phyloP scores from a whole-genome alignment of 208 protist genomes.

The Trypanosoma platydactyli region DNA sequence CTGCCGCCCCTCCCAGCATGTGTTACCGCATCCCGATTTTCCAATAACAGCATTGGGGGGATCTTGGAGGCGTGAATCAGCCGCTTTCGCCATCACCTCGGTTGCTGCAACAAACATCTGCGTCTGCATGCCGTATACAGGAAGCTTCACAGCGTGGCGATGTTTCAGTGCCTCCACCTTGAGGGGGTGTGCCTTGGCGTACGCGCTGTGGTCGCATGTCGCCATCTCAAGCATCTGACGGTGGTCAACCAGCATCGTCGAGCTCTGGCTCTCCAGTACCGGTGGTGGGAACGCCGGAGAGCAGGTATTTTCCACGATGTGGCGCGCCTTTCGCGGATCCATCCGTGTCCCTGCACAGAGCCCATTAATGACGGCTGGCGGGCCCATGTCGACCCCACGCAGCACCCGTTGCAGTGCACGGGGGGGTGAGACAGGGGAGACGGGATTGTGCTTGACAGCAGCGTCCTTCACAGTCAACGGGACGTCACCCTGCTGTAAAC shows the following conservation, averaged over 20 bases:
- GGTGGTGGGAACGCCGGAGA: not conserved
- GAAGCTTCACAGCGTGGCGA: slow-evolving; percentile 55
- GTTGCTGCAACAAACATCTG: slow-evolving; percentile 48
- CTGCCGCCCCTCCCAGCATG: not conserved
- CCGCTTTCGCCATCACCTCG: no score
- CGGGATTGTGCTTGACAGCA: not conserved
- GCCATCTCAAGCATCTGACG: slow-evolving; percentile 32
- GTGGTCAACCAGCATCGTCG: slow-evolving; percentile 51
- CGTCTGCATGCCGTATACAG: slow-evolving; percentile 43
- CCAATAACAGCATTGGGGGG: not conserved
- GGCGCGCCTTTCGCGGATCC: slow-evolving; percentile 54
- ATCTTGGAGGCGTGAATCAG: slow-evolving; percentile 4
- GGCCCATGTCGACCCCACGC: slow-evolving; percentile 35
- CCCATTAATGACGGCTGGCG: slow-evolving; percentile 40
- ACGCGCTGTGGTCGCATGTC: slow-evolving; percentile 56
- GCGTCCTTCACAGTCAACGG: not conserved
- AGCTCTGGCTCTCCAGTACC: slow-evolving; percentile 50
- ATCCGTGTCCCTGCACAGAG: slow-evolving; percentile 66
- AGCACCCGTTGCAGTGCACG: slow-evolving; percentile 20
- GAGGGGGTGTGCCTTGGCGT: slow-evolving; percentile 52
- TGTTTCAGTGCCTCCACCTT: slow-evolving; percentile 68
- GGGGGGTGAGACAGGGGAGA: not conserved
- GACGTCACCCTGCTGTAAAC: not conserved
- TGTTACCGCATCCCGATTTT: not conserved
- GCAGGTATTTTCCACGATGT: slow-evolving; percentile 33